Percentiles rank a stretch among this genome's conserved stretches.
These are phyloP conservation scores for Globisporangium sylvaticum DNA, from an alignment of 352 stramenopile species.

Conservation along the genomic window DNA sequence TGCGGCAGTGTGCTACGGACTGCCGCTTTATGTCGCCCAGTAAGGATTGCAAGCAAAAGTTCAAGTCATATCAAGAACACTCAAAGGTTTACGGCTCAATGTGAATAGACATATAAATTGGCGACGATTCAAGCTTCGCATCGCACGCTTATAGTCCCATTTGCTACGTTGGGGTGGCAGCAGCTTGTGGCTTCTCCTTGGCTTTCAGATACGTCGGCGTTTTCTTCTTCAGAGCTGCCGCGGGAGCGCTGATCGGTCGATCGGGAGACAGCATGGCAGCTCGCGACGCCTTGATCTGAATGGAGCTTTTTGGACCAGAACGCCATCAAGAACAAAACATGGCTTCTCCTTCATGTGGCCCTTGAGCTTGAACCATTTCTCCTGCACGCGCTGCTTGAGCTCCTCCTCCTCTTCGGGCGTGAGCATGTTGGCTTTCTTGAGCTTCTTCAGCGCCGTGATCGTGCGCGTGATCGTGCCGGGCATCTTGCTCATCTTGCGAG, in stretches of 20 bases:
- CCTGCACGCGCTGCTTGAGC: constrained; percentile 53
- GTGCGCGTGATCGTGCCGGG: constrained; percentile 43
- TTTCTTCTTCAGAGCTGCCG: constrained; percentile 43
- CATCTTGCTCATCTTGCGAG: neutral
- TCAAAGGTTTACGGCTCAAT: neutral
- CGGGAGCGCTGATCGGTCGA: constrained; percentile 52
- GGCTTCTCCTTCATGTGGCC: constrained; percentile 67
- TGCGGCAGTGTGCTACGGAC: constrained; percentile 94
- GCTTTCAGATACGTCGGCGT: constrained; percentile 9
- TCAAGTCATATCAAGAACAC: too few relatives aligned
- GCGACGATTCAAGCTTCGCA: neutral
- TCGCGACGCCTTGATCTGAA: constrained; percentile 40
- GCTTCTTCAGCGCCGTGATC: constrained; percentile 61
- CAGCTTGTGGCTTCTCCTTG: constrained; percentile 15
- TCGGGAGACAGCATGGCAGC: constrained; percentile 35
- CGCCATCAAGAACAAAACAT: neutral
- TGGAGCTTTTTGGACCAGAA: constrained; percentile 13
- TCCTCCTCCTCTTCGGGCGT: constrained; percentile 54
- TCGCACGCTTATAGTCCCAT: neutral
- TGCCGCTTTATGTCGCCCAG: constrained; percentile 62
- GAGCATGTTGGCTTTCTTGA: constrained; percentile 58
- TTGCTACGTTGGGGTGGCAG: constrained; percentile 5
- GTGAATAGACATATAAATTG: neutral
- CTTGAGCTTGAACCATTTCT: constrained; percentile 72
- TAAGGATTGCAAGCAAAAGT: neutral